Conservation (phyloP, 495 filamentous ascomycete species). For the Aspergillus haitiensis region DNA sequence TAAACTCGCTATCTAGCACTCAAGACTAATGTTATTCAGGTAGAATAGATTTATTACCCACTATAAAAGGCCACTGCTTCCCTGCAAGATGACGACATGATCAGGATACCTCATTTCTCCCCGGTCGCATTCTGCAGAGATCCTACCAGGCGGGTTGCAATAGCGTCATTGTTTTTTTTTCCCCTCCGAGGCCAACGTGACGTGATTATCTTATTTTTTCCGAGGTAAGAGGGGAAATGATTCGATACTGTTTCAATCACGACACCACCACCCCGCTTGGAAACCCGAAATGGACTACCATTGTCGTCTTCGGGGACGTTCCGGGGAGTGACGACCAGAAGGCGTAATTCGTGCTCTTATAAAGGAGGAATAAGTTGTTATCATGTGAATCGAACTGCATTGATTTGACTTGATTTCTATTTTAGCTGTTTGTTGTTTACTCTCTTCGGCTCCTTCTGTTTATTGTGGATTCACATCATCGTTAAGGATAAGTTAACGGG, state of each 20-base stretch:
- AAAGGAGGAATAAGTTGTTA: no score
- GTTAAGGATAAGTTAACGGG: no score
- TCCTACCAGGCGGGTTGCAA: constrained; percentile 15
- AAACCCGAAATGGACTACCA: background rate
- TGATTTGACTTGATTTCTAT: no score
- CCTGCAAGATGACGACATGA: constrained; percentile 35
- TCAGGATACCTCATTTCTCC: constrained; percentile 4
- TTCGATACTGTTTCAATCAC: background rate
- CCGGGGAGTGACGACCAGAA: background rate
- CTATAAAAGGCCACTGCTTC: background rate
- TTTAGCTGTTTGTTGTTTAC: no score
- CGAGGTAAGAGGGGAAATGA: background rate
- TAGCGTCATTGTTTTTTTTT: constrained; percentile 5
- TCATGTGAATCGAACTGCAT: no score
- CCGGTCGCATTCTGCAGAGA: constrained; percentile 21
- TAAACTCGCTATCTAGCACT: background rate
- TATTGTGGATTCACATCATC: no score
- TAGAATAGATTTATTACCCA: no score
- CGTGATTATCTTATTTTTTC: background rate
- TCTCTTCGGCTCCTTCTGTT: no score
- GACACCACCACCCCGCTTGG: background rate
- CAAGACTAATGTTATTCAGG: no score
- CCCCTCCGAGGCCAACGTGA: background rate
- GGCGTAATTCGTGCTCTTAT: background rate
- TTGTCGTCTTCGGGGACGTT: background rate